These are phyloP conservation scores for Arthromyces matolae DNA, from an alignment of 768 basidiomycete genomes.

Conservation along the genomic window DNA sequence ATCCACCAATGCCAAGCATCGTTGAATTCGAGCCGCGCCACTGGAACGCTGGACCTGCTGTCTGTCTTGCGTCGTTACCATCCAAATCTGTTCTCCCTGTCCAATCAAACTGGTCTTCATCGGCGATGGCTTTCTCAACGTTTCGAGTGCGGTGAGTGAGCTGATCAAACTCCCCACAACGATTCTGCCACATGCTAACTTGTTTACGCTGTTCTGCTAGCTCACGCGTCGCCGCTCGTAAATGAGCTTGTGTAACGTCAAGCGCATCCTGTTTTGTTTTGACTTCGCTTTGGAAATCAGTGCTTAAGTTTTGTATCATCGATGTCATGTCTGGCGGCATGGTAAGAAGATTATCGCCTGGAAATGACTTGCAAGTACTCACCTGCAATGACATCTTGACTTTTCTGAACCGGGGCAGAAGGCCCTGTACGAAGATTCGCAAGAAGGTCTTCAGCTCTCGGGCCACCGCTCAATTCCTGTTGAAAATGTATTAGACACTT, in stretches of 20 bases:
- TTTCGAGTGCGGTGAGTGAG: constrained; percentile 79
- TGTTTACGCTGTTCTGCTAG: constrained; percentile 88
- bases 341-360: background rate
- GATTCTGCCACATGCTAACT: constrained; percentile 69
- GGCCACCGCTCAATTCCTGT: constrained; percentile 68
- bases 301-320: constrained; percentile 76
- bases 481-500: background rate
- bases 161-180: constrained; percentile 77
- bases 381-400: constrained; percentile 84
- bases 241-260: constrained; percentile 82
- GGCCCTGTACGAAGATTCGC: constrained; percentile 70
- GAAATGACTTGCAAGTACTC: constrained; percentile 1
- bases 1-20: constrained; percentile 59
- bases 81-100: constrained; percentile 64
- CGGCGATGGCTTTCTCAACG: constrained; percentile 70
- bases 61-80: constrained; percentile 34
- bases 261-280: constrained; percentile 82
- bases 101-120: constrained; percentile 87
- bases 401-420: constrained; percentile 78
- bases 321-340: constrained; percentile 65
- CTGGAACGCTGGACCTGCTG: constrained; percentile 64
- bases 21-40: constrained; percentile 66
- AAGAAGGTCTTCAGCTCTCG: constrained; percentile 77
- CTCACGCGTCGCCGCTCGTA: constrained; percentile 85
- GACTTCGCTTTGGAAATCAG: constrained; percentile 81